These are phyloP conservation scores for Gossypium thurberi DNA, from an alignment of 345 rosid genomes.

Conservation along the genomic window DNA sequence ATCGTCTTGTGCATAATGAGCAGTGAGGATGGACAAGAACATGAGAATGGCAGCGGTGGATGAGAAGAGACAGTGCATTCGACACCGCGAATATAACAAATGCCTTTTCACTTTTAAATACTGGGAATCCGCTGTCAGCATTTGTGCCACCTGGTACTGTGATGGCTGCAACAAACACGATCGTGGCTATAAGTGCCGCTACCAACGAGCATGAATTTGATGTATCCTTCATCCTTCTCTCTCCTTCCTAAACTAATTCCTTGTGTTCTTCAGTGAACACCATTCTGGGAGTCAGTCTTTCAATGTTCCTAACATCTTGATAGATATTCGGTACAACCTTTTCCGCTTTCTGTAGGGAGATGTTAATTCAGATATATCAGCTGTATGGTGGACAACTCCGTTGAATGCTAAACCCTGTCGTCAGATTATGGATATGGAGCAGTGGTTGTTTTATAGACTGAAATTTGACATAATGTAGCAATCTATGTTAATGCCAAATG, in stretches of 20 bases:
- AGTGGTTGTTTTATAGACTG: too few relatives aligned
- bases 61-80: conserved; percentile 20
- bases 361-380: too few relatives aligned
- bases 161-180: conserved; percentile 24
- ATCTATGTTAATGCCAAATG: too few relatives aligned
- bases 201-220: conserved; percentile 21
- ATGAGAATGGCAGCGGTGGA: conserved; percentile 21
- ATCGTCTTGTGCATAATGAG: conserved; percentile 19
- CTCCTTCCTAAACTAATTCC: conserved; percentile 7
- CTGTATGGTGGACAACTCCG: too few relatives aligned
- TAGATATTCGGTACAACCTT: not conserved
- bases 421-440: too few relatives aligned
- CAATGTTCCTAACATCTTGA: not conserved
- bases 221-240: conserved; percentile 26
- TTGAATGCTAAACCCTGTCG: too few relatives aligned
- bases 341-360: conserved; percentile 11
- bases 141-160: conserved; percentile 24
- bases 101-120: not conserved
- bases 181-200: conserved; percentile 25
- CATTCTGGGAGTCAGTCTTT: not conserved
- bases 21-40: conserved; percentile 23
- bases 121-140: conserved; percentile 9
- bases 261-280: conserved; percentile 7
- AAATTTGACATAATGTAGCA: too few relatives aligned
- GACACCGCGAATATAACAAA: conserved; percentile 19